Evolutionary conservation across 805 yeast species (phyloP), one percentile per base, ranked within the genome.

Genomic region (Helenozyma baotianmanensis): DNA sequence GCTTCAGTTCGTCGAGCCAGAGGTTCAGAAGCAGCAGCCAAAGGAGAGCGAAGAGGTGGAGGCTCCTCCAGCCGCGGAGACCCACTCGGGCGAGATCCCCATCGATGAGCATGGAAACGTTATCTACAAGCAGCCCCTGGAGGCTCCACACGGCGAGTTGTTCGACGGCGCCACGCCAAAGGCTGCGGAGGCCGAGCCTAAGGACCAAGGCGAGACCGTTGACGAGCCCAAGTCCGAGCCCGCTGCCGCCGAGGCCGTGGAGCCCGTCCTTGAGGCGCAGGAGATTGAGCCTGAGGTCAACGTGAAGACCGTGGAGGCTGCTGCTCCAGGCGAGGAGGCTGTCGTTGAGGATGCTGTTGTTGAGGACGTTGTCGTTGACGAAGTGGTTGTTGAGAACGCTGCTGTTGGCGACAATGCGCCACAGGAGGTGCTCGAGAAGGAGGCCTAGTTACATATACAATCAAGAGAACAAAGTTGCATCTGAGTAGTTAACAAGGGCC

Each of bases 51-150:
- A 21, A 9, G 18, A 9, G 14, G 32, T 23, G 17, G 47, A 45
- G 21, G 41, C 25, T 6, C 42, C 49, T 2, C 49, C 49, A 9
- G 18, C 40, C 2, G 45, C 49, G 0, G 49, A 45, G 25, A 40
- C 42, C 4, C 45, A 42, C 24, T 13, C 16, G 8, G 49, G 45
- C n/a, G 33, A 32, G 17, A 26, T 42, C 25, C 42, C 41, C 4
- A 30, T 39, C 12, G 45, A 36, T 13, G 36, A 26, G n/a, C 14
- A 30, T 13, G 42, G 36, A 10, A 24, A 32, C 13, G 25, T 28
- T 18, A 23, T 33, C 5, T 21, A 12, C 18, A 5, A 5, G 5
- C 19, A 5, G 9, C 34, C 33, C 4, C 36, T 23, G 17, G 48
- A 42, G 16, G 25, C 30, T 14, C 48, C 47, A 6, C 42, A 33